Evolutionary conservation across 2,329 filamentous ascomycete species (phyloP), one percentile per base, ranked within the genome.

Genomic region (Dactylellina drechsleri): DNA sequence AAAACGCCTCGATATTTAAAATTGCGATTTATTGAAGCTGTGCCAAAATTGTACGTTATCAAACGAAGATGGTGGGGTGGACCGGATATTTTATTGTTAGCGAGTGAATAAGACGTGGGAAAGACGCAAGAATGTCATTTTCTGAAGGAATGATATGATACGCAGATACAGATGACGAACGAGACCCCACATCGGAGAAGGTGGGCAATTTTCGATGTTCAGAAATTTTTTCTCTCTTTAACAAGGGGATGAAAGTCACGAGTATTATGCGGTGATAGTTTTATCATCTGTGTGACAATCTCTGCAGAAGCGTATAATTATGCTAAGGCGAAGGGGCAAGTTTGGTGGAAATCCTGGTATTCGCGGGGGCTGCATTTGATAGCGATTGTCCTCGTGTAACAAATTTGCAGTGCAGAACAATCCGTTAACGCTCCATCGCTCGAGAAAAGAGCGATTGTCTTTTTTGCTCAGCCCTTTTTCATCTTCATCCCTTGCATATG

Each of bases 381-480:
- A 66, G 68, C 61, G 68, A 73, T 66, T 73, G 15, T 74, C n/a
- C n/a, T n/a, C 64, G 71, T 75, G 64, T 68, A 68, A 75, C 62
- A 43, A 52, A 28, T 36, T 36, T 36, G 10, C 31, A 36, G 31
- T 10, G 31, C 31, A 36, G 31, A 36, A 36, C 31, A 36, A 36
- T 7, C 31, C 62, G 41, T 6, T 58, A 50, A 57, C n/a, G 36
- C 8, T 16, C 50, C 47, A 66, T 28, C 36, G 16, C 31, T 36
- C 6, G 31, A 10, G 10, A 36, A 10, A 45, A 52, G 59, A 71
- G 52, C 52, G 36, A 31, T 59, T 66, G 45, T 54, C 57, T 52
- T 36, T 36, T 36, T 54, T n/a, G 56, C 61, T 57, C 53, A 56
- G 53, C 59, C 12, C 45, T 65, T 64, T 13, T 28, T 10, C 31